Conservation (phyloP, 208 protist genomes). For the Leishmania martiniquensis region DNA sequence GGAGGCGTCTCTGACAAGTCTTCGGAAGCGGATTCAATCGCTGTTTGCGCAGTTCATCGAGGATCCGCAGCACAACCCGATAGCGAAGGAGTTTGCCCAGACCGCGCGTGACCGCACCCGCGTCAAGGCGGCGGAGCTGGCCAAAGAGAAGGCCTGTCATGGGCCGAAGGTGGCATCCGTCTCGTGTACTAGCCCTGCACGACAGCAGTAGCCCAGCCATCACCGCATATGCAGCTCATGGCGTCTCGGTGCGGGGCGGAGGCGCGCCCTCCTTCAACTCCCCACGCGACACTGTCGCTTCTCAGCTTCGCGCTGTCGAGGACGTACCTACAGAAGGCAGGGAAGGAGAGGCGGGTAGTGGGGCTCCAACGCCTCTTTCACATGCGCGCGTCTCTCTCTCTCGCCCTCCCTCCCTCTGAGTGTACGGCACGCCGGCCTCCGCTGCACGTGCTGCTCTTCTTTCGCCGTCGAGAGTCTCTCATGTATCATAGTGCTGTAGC, state of each 20-base stretch:
- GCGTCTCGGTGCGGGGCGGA: neutral
- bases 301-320: neutral
- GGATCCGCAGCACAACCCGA: conserved; percentile 96
- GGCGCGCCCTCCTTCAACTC: neutral
- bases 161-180: neutral
- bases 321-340: neutral
- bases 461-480: neutral
- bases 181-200: neutral
- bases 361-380: neutral
- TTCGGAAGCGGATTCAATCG: conserved; percentile 88
- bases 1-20: conserved; percentile 61
- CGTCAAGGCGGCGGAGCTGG: conserved; percentile 25
- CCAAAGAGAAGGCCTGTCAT: conserved; percentile 3
- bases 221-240: neutral
- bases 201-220: neutral
- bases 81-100: conserved; percentile 75
- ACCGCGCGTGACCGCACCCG: conserved; percentile 39
- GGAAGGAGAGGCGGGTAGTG: neutral
- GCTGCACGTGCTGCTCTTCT: neutral
- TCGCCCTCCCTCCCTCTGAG: neutral
- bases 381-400: neutral
- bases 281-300: neutral
- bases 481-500: neutral
- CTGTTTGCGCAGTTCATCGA: conserved; percentile 96
- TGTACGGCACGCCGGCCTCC: neutral